Percentiles rank a stretch among this genome's conserved stretches.
Evolutionary conservation across 2,329 filamentous ascomycete species (phyloP).

Genomic region (Coniochaeta ligniaria): DNA sequence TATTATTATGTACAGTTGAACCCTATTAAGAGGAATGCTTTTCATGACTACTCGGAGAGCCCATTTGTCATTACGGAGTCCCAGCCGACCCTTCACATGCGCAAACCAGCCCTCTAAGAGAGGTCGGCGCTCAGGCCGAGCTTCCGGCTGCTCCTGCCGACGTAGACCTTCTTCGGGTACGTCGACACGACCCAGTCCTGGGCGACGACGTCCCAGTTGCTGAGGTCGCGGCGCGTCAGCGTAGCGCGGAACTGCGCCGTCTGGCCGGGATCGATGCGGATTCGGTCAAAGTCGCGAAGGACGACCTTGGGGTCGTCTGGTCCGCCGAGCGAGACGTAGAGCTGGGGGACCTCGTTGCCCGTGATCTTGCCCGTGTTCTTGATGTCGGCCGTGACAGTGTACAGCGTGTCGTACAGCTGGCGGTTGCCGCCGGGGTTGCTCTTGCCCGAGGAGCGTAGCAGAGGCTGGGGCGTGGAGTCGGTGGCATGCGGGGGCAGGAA

Average conservation of each 20-base stretch:
- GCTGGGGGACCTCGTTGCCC: slow-evolving; percentile 68
- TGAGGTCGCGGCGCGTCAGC: slow-evolving; percentile 73
- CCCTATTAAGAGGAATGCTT: not conserved
- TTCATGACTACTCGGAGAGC: not conserved
- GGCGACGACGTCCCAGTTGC: slow-evolving; percentile 72
- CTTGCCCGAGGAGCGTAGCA: slow-evolving; percentile 39
- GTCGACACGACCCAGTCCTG: slow-evolving; percentile 76
- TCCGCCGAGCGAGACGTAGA: slow-evolving; percentile 77
- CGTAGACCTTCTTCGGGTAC: slow-evolving; percentile 44
- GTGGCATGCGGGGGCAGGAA: slow-evolving; percentile 54
- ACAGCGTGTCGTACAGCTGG: slow-evolving; percentile 61
- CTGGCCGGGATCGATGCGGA: slow-evolving; percentile 64
- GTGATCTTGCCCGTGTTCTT: slow-evolving; percentile 60
- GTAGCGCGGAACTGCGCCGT: slow-evolving; percentile 58
- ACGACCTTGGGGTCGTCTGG: slow-evolving; percentile 58
- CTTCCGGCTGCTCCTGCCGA: slow-evolving; percentile 49
- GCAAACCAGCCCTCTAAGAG: not conserved
- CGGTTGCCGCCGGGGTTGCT: slow-evolving; percentile 51
- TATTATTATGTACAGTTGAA: not conserved
- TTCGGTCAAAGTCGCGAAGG: slow-evolving; percentile 75
- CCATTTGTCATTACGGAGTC: not conserved
- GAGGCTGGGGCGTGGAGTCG: slow-evolving; percentile 50
- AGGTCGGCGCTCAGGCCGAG: slow-evolving; percentile 33
- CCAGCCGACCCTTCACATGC: not conserved
- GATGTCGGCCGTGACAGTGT: slow-evolving; percentile 59